A percentile compares a stretch with the other conserved stretches of the same genome.
Conservation (phyloP, 176 grass and related monocot genomes). For the Rhynchospora pubera region DNA sequence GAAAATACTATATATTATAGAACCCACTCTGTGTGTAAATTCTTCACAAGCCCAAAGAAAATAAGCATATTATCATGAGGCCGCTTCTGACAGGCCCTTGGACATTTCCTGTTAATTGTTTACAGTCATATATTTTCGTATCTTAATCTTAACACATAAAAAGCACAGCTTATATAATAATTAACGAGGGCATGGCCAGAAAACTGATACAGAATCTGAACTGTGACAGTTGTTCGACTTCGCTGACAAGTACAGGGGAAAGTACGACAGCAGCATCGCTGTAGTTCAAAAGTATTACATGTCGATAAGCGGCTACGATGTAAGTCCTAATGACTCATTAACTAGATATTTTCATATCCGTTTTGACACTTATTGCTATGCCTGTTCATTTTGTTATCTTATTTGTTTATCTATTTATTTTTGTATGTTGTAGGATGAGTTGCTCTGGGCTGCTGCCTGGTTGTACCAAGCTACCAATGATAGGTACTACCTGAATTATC, state of each 20-base stretch:
- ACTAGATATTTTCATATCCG: background rate
- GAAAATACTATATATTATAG: background rate
- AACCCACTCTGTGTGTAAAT: background rate
- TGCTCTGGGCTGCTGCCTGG: slow-evolving; percentile 92
- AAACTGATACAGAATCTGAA: background rate
- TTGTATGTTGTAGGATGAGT: slow-evolving; percentile 47
- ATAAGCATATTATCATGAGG: background rate
- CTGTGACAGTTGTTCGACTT: slow-evolving; percentile 64
- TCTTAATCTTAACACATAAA: background rate
- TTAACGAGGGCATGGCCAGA: background rate
- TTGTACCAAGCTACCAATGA: slow-evolving; percentile 48
- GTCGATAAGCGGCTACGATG: slow-evolving; percentile 67
- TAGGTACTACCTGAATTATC: slow-evolving; percentile 58
- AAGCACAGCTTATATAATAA: background rate
- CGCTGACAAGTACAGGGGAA: slow-evolving; percentile 74
- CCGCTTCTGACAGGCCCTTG: background rate
- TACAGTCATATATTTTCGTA: background rate
- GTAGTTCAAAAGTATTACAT: slow-evolving; percentile 46
- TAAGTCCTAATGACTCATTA: slow-evolving; percentile 1
- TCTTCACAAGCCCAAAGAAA: background rate
- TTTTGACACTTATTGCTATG: background rate
- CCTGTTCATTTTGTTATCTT: background rate
- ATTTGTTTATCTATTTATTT: no score
- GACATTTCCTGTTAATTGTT: background rate
- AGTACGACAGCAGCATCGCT: slow-evolving; percentile 72